Evolutionary conservation across 495 filamentous ascomycete genomes (phyloP).

Genomic region (Penicillium canescens): DNA sequence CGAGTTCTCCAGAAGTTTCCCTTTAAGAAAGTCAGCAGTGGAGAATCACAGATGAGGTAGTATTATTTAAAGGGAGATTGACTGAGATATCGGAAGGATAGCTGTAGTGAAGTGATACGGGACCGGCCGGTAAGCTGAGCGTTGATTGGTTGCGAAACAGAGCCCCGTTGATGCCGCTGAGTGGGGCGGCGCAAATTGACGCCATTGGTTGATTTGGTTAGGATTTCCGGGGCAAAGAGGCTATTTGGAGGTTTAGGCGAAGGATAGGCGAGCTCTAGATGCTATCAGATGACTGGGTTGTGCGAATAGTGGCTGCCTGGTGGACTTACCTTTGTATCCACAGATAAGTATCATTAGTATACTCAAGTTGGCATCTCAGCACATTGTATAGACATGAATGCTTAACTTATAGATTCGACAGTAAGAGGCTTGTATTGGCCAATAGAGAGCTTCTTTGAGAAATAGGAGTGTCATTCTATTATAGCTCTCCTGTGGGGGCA

Average conservation of each 20-base stretch:
- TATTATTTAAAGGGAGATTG: too few relatives aligned
- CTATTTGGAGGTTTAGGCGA: background rate
- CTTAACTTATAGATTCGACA: too few relatives aligned
- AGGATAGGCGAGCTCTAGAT: background rate
- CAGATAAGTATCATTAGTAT: too few relatives aligned
- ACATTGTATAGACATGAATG: too few relatives aligned
- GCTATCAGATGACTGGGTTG: too few relatives aligned
- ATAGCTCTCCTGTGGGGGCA: background rate
- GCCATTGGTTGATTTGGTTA: conserved; percentile 20
- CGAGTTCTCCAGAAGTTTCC: conserved; percentile 18
- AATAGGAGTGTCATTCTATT: too few relatives aligned
- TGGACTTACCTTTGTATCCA: too few relatives aligned
- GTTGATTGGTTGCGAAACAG: background rate
- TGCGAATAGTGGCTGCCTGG: too few relatives aligned
- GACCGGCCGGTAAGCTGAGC: background rate
- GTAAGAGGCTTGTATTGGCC: background rate
- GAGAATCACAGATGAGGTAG: background rate
- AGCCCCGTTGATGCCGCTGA: background rate
- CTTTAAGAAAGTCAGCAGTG: conserved; percentile 1
- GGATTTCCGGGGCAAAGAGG: conserved; percentile 4
- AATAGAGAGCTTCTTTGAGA: background rate
- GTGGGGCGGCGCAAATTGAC: conserved; percentile 25
- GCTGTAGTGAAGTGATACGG: background rate
- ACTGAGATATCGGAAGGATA: too few relatives aligned
- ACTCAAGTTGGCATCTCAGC: too few relatives aligned